Evolutionary conservation across 495 filamentous ascomycete species (phyloP).

Genomic region (Aspergillus conjunctus): DNA sequence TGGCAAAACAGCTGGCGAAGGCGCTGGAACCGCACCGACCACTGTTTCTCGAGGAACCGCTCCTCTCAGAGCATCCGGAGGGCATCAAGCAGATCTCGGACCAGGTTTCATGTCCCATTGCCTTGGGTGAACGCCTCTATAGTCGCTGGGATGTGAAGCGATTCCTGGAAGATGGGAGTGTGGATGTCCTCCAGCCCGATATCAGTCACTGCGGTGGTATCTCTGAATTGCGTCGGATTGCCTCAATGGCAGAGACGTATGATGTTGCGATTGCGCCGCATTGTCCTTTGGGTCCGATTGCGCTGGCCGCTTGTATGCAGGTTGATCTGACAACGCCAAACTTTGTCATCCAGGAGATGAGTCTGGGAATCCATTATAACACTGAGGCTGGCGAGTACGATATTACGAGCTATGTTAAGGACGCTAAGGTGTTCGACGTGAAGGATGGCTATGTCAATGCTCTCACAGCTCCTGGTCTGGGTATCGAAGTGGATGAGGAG

Average conservation of each 20-base stretch:
- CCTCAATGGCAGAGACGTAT: slow-evolving; percentile 74
- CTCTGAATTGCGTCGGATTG: slow-evolving; percentile 70
- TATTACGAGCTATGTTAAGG: slow-evolving; percentile 66
- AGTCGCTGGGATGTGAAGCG: slow-evolving; percentile 75
- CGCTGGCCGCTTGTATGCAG: slow-evolving; percentile 73
- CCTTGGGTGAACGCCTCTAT: slow-evolving; percentile 75
- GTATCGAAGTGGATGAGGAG: slow-evolving; percentile 76
- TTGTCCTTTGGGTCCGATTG: slow-evolving; percentile 76
- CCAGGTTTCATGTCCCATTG: slow-evolving; percentile 66
- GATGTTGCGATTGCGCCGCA: slow-evolving; percentile 78
- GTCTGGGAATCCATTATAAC: slow-evolving; percentile 79
- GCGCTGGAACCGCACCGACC: slow-evolving; percentile 69
- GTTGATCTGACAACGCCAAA: slow-evolving; percentile 65
- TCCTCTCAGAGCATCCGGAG: slow-evolving; percentile 71
- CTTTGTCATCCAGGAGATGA: slow-evolving; percentile 83
- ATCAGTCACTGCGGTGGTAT: slow-evolving; percentile 77
- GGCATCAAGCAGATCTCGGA: slow-evolving; percentile 67
- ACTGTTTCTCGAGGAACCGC: slow-evolving; percentile 80
- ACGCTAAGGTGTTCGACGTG: slow-evolving; percentile 63
- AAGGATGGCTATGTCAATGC: slow-evolving; percentile 67
- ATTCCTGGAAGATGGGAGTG: slow-evolving; percentile 67
- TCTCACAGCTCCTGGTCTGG: slow-evolving; percentile 64
- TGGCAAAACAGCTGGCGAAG: slow-evolving; percentile 77
- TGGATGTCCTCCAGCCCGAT: slow-evolving; percentile 79
- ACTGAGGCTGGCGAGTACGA: slow-evolving; percentile 61